phyloP scores from a whole-genome alignment of 176 grass and related monocot genomes.

The Dactylis glomerata region DNA sequence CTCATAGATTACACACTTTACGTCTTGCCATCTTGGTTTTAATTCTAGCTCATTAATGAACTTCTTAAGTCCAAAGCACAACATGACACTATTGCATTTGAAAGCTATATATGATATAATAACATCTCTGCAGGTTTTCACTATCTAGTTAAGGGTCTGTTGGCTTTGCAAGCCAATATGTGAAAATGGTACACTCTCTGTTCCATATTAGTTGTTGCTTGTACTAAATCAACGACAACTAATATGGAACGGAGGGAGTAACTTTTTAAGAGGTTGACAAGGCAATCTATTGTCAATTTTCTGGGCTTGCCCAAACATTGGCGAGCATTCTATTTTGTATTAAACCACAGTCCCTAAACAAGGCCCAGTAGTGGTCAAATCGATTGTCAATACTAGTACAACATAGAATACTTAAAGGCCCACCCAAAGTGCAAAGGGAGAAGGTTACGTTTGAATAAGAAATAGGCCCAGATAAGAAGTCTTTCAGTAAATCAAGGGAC shows the following conservation, averaged over 20 bases:
- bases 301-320: not conserved
- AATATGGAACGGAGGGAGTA: no score
- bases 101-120: not conserved
- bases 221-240: no score
- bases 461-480: not conserved
- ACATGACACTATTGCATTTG: not conserved
- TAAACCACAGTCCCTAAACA: not conserved
- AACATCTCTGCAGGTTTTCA: constrained; percentile 3
- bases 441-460: not conserved
- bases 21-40: not conserved
- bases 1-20: not conserved
- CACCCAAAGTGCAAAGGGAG: not conserved
- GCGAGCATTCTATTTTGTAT: not conserved
- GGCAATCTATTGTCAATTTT: not conserved
- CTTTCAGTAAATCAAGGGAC: constrained; percentile 6
- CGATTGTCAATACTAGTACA: not conserved
- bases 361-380: not conserved
- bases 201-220: no score
- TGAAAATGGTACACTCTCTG: no score
- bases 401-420: not conserved
- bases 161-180: not conserved
- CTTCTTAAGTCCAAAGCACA: not conserved
- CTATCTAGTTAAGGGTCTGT: not conserved
- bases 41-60: not conserved
- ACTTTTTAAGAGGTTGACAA: not conserved